Conservation (phyloP, 805 yeast species). For the Candida orba region DNA sequence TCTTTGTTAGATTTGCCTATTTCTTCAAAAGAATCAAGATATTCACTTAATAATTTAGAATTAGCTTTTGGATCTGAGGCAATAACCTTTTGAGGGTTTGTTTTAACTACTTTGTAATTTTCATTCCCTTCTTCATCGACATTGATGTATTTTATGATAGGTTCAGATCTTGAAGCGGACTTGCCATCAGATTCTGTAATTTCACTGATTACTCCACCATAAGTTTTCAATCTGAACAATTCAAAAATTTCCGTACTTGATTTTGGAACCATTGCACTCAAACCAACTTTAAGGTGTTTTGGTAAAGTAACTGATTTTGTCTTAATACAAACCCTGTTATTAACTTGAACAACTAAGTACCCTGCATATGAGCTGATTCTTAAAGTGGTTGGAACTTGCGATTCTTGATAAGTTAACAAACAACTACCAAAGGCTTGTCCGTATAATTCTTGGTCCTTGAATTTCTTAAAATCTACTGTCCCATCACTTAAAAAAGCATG, state of each 20-base stretch:
- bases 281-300: conserved; percentile 40
- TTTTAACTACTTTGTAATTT: conserved; percentile 33
- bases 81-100: conserved; percentile 28
- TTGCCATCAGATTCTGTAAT: conserved; percentile 52
- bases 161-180: conserved; percentile 30
- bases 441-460: conserved; percentile 19
- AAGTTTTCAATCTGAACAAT: conserved; percentile 50
- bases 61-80: conserved; percentile 14
- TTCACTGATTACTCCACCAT: conserved; percentile 45
- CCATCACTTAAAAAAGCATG: conserved; percentile 60
- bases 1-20: conserved; percentile 16
- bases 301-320: conserved; percentile 48
- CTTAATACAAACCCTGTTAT: conserved; percentile 64
- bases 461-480: conserved; percentile 27
- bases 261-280: conserved; percentile 39
- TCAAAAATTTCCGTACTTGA: conserved; percentile 54
- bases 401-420: conserved; percentile 52
- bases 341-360: conserved; percentile 58
- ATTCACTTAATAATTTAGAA: neutral
- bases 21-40: conserved; percentile 6
- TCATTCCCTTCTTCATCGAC: no score
- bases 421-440: conserved; percentile 45
- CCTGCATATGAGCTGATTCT: conserved; percentile 51
- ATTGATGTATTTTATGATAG: no score
- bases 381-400: conserved; percentile 64